Evolutionary conservation across 768 basidiomycete genomes (phyloP).

Genomic region (Russula sp.): DNA sequence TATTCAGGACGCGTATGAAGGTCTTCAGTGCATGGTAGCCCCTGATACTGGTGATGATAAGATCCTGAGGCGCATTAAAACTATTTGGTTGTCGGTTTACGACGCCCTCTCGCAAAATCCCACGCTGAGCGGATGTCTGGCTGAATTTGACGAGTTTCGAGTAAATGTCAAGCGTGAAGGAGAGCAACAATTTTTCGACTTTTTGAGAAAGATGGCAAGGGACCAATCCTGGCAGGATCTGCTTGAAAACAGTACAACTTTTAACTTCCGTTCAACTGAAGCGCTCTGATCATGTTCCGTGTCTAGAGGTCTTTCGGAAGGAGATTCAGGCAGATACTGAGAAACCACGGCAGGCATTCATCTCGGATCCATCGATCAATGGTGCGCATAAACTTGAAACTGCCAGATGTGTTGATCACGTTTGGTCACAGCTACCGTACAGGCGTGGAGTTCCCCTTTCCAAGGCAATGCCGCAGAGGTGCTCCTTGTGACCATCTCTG

Average conservation of each 20-base stretch:
- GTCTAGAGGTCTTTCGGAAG: neutral
- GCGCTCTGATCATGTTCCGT: neutral
- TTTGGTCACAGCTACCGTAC: neutral
- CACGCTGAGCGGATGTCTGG: no score
- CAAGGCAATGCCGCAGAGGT: neutral
- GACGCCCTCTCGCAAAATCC: no score
- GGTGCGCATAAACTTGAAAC: neutral
- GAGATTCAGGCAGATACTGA: neutral
- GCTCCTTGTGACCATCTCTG: neutral
- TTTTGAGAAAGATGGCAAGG: neutral
- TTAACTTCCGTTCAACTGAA: neutral
- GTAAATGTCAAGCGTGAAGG: neutral
- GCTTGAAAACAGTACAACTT: neutral
- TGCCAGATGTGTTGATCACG: neutral
- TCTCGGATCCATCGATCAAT: neutral
- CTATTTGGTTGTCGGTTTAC: no score
- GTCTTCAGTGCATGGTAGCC: no score
- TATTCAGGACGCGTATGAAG: no score
- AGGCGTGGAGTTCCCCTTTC: neutral
- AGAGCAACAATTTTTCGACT: neutral
- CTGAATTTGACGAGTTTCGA: no score
- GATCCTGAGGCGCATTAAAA: no score
- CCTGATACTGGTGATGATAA: no score
- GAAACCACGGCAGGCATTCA: no score
- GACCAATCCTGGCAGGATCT: neutral